Base-by-base conservation (phyloP, 2,329 filamentous ascomycete genomes). In the Knoxdaviesia proteae region DNA sequence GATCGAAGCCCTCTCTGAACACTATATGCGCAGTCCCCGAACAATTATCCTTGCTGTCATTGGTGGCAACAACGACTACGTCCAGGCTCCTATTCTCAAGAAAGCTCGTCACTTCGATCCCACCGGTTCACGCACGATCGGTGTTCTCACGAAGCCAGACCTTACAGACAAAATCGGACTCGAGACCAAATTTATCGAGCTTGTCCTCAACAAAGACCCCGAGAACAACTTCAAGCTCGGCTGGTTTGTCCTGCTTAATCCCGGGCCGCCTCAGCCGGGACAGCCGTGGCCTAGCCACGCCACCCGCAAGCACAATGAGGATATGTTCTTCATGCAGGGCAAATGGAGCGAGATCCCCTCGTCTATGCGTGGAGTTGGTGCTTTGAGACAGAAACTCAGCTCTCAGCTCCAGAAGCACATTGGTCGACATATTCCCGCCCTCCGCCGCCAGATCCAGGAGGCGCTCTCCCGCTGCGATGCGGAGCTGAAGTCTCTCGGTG, bases 21-120 rank as follows among this genome's bases (percentile, higher is more conserved):
- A 60, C 32, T 72, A 71, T 54, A 71, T 71, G 67, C 68, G 67
- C 57, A 67, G 66, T 46, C 57, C 65, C 0, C 62, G 68, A 33
- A 71, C 67, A 38, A 68, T 72, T 39, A 71, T 71, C 38, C 57
- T 72, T 3, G 68, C 68, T 33, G 68, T 72, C 30, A 61, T 72
- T 11, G 67, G 66, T 4, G 68, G 67, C 29, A 71, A 71, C 53
- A 66, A 65, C 38, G 67, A 71, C 47, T 69, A 68, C 41, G 66
- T 69, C 2, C 65, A 69, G 43, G 65, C 65, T 0, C 65, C 65
- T 0, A 67, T 69, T 32, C 56, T 69, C 38, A 62, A 62, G 34
- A 69, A 69, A 49, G 64, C 64, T 7, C 61, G 64, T 7, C 56
- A 66, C 0, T 69, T 68, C 47, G 66, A 69, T 47, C 66, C 66